A percentile compares a stretch with the other conserved stretches of the same genome.
Evolutionary conservation across 805 yeast genomes (phyloP).

Genomic region (Dipodascus albidus): DNA sequence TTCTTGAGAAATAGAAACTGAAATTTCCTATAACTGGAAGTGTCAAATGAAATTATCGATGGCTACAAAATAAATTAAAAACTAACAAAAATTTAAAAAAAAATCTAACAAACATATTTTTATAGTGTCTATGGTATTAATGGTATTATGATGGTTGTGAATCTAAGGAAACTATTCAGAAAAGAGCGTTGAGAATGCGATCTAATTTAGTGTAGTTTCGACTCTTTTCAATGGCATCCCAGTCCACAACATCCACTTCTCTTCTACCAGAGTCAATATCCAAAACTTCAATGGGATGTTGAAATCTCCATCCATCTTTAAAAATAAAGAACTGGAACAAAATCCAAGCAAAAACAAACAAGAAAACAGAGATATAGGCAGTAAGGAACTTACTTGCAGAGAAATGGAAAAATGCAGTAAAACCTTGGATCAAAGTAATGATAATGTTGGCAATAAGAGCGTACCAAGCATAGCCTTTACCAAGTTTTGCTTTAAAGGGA

Average conservation of each 20-base stretch:
- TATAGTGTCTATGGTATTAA: no score
- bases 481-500: constrained; percentile 63
- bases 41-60: no score
- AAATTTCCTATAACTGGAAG: neutral
- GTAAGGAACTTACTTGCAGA: constrained; percentile 51
- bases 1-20: neutral
- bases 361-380: constrained; percentile 56
- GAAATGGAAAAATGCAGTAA: constrained; percentile 45
- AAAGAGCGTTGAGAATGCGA: neutral
- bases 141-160: no score
- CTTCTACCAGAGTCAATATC: constrained; percentile 62
- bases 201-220: neutral
- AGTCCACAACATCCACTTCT: constrained; percentile 45
- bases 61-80: no score
- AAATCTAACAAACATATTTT: no score
- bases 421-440: constrained; percentile 65
- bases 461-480: constrained; percentile 60
- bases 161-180: no score
- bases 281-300: constrained; percentile 30
- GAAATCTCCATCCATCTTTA: constrained; percentile 4
- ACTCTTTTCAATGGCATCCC: constrained; percentile 29
- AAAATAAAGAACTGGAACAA: constrained; percentile 24
- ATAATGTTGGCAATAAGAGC: constrained; percentile 42
- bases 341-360: constrained; percentile 45
- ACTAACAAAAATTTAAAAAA: neutral